Evolutionary conservation across 768 basidiomycete species (phyloP).

Genomic region (Hemileccinum rubropunctum): DNA sequence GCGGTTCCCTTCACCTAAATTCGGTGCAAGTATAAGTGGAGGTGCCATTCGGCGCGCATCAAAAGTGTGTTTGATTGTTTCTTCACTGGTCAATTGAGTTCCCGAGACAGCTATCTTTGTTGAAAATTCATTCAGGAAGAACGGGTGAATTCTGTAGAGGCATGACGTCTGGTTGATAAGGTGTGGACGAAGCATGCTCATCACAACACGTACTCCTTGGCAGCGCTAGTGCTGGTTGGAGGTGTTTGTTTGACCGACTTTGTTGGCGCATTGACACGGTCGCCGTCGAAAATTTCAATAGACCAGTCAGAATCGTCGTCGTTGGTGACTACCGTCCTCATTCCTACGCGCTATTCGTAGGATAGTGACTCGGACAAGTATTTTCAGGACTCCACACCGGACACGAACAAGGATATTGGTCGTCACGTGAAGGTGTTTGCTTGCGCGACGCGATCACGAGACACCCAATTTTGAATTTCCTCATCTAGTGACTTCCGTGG

Average conservation of each 20-base stretch:
- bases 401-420: slow-evolving; percentile 2
- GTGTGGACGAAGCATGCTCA: slow-evolving; percentile 11
- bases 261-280: slow-evolving; percentile 7
- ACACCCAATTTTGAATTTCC: too few relatives aligned
- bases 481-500: too few relatives aligned
- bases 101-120: slow-evolving; percentile 3
- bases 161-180: slow-evolving; percentile 4
- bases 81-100: not conserved
- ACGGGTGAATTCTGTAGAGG: slow-evolving; percentile 18
- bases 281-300: slow-evolving; percentile 30
- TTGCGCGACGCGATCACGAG: not conserved
- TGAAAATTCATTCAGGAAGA: slow-evolving; percentile 14
- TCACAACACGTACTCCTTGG: slow-evolving; percentile 16
- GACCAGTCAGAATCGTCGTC: slow-evolving; percentile 28
- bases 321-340: slow-evolving; percentile 15
- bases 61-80: not conserved
- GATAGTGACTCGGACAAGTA: not conserved
- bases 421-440: slow-evolving; percentile 20
- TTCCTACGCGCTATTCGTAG: slow-evolving; percentile 7
- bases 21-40: not conserved
- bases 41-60: not conserved
- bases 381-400: too few relatives aligned
- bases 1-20: not conserved
- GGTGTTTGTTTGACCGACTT: slow-evolving; percentile 21
- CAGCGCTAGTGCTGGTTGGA: not conserved